Conservation (phyloP, 768 basidiomycete genomes). For the Guyanaporus albipodus region DNA sequence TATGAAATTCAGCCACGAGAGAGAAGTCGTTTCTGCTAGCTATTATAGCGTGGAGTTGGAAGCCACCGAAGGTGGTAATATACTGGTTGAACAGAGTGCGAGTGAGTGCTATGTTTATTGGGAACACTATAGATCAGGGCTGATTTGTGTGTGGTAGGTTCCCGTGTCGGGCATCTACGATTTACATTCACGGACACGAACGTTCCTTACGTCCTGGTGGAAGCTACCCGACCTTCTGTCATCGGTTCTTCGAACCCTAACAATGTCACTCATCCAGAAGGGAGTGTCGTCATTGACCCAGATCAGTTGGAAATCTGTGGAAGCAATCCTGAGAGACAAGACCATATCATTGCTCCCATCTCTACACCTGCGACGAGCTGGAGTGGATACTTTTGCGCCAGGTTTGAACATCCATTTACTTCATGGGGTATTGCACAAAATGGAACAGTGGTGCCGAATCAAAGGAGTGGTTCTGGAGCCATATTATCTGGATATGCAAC, state of each 20-base stretch:
- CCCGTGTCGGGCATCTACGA: constrained; percentile 69
- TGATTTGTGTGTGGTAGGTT: constrained; percentile 41
- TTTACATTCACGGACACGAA: constrained; percentile 54
- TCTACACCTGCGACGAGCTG: constrained; percentile 38
- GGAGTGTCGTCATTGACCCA: constrained; percentile 45
- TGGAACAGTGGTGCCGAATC: constrained; percentile 32
- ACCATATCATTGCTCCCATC: constrained; percentile 60
- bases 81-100: constrained; percentile 57
- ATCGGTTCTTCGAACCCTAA: constrained; percentile 47
- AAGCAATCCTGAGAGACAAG: constrained; percentile 64
- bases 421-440: constrained; percentile 50
- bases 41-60: constrained; percentile 58
- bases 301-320: constrained; percentile 52
- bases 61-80: constrained; percentile 46
- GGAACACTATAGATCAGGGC: not conserved
- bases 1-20: constrained; percentile 46
- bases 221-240: constrained; percentile 61
- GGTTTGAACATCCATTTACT: constrained; percentile 46
- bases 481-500: constrained; percentile 49
- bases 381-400: constrained; percentile 52
- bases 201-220: constrained; percentile 58
- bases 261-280: constrained; percentile 52
- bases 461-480: constrained; percentile 36
- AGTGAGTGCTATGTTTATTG: constrained; percentile 39
- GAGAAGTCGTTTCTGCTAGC: constrained; percentile 51